Evolutionary conservation across 179 eudicot genomes (phyloP), one percentile per base, ranked within the genome.

Genomic region (Silene noctiflora): DNA sequence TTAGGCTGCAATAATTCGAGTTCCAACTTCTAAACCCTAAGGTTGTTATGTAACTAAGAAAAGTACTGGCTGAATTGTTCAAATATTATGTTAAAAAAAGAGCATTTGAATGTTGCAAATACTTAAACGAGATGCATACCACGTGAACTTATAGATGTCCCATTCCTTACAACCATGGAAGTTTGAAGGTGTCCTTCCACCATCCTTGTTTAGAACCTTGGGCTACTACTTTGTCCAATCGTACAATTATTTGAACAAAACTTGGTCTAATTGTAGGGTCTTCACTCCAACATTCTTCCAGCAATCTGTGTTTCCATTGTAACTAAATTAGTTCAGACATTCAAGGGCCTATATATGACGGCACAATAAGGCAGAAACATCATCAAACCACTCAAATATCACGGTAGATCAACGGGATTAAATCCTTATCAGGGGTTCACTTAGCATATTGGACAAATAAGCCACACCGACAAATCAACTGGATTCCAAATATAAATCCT

Each of bases 141-240:
- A 68, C 13, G 39, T 76, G 17, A 53, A 67, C 51, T 65, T 67
- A 33, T 8, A 17, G 55, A 61, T 58, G 72, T 60, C 33, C 22
- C 25, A 22, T 44, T 67, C 21, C 33, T 82, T 77, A 86, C 75
- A 86, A 75, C 98, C 98, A 93, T 39, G 98, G 93, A 66, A 93
- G 91, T 83, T 89, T 93, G 85, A 93, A 91, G 69, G 98, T 87
- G 79, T 89, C 97, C 80, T 93, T 93, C 98, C 94, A 93, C 91
- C 92, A 86, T 77, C 97, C 97, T 14, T 93, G 90, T 83, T 91
- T 93, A 64, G 83, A 81, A 78, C 93, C 87, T 75, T 75, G 82
- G 55, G 85, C 78, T 69, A 89, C 87, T 66, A 93, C 81, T 81
- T 71, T 88, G 83, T 91, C 97, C 86, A 93, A 76, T 72, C 95